Conservation (phyloP, 805 yeast species). For the Metschnikowia vanudenii region DNA sequence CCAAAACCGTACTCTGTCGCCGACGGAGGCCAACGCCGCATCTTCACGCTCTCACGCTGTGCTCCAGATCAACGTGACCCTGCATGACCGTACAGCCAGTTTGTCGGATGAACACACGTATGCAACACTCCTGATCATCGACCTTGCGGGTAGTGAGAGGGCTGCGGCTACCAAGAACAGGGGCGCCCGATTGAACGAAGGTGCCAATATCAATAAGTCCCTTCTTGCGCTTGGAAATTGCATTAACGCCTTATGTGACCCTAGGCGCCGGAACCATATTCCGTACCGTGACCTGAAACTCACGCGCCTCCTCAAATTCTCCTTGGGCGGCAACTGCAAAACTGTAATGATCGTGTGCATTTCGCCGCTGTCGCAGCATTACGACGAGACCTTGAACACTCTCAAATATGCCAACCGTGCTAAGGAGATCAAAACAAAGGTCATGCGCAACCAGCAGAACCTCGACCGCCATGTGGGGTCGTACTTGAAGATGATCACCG, state of each 20-base stretch:
- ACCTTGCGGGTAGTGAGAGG: constrained; percentile 92
- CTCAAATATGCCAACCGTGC: constrained; percentile 90
- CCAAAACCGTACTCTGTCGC: constrained; percentile 72
- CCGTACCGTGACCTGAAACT: constrained; percentile 91
- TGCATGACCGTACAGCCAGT: constrained; percentile 58
- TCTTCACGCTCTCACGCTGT: constrained; percentile 95
- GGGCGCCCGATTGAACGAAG: constrained; percentile 80
- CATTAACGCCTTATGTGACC: constrained; percentile 85
- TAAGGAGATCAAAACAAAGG: constrained; percentile 81
- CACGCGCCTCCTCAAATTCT: constrained; percentile 81
- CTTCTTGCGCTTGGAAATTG: constrained; percentile 89
- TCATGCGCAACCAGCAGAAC: constrained; percentile 68
- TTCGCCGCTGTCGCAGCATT: constrained; percentile 81
- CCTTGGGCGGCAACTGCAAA: constrained; percentile 91
- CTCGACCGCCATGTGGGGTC: constrained; percentile 83
- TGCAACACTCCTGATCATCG: constrained; percentile 84
- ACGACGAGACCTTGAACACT: constrained; percentile 91
- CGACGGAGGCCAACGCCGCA: constrained; percentile 88
- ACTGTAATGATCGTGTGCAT: constrained; percentile 96
- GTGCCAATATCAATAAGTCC: constrained; percentile 90
- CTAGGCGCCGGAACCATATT: constrained; percentile 64
- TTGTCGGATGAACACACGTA: constrained; percentile 64
- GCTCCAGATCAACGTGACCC: constrained; percentile 71
- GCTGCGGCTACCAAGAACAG: constrained; percentile 86
- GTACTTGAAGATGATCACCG: constrained; percentile 78